A percentile compares a stretch with the other conserved stretches of the same genome.
These are phyloP conservation scores for Rasamsonia emersonii DNA, from an alignment of 2,329 filamentous ascomycete genomes.

Conservation along the genomic window DNA sequence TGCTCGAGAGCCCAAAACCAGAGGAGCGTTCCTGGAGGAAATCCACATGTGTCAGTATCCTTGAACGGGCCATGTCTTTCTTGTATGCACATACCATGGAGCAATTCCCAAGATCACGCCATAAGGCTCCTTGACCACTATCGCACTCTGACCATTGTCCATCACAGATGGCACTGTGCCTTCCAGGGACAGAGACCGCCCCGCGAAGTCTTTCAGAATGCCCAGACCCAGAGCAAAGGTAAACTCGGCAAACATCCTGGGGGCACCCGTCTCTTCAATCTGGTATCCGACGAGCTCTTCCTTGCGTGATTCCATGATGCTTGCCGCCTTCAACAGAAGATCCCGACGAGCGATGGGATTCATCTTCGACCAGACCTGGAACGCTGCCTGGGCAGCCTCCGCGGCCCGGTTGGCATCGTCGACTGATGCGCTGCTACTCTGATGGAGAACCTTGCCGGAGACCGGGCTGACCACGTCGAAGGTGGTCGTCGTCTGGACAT, in stretches of 20 bases:
- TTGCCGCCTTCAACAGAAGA: slow-evolving; percentile 46
- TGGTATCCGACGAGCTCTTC: slow-evolving; percentile 56
- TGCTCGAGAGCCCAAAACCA: slow-evolving; percentile 40
- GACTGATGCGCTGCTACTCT: slow-evolving; percentile 49
- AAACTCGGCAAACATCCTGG: slow-evolving; percentile 25
- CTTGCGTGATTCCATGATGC: slow-evolving; percentile 43
- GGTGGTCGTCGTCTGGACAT: slow-evolving; percentile 29
- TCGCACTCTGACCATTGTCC: slow-evolving; percentile 46
- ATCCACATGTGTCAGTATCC: too few relatives aligned
- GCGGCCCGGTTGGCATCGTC: slow-evolving; percentile 49
- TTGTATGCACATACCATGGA: slow-evolving; percentile 58
- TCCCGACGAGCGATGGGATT: slow-evolving; percentile 55
- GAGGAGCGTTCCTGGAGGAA: slow-evolving; percentile 44
- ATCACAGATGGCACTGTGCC: slow-evolving; percentile 41
- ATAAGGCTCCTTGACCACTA: slow-evolving; percentile 67
- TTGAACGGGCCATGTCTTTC: neutral
- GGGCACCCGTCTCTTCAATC: slow-evolving; percentile 49
- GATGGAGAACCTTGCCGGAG: slow-evolving; percentile 45
- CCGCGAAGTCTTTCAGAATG: slow-evolving; percentile 44
- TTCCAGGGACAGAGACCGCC: slow-evolving; percentile 39
- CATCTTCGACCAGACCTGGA: slow-evolving; percentile 59
- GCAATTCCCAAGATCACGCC: slow-evolving; percentile 73
- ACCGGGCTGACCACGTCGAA: slow-evolving; percentile 49
- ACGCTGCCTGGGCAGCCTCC: slow-evolving; percentile 56
- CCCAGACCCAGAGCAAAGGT: slow-evolving; percentile 25